Conservation (phyloP, 1,284 basidiomycete species). For the Wolfiporia cocos region DNA sequence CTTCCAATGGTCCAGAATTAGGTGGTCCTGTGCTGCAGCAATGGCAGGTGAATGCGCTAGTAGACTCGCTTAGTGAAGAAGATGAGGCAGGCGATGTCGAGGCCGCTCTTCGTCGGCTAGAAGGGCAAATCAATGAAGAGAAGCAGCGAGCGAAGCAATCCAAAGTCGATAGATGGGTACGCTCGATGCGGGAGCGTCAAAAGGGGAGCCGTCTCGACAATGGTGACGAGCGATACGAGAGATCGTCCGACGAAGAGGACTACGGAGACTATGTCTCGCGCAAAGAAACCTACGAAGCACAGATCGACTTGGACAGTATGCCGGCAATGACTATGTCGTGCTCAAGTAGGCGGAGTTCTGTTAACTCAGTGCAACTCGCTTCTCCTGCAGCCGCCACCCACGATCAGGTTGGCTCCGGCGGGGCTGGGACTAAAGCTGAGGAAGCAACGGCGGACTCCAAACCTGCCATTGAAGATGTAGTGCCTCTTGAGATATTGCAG, state of each 20-base stretch:
- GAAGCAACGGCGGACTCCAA: slow-evolving; percentile 36
- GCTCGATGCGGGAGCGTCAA: slow-evolving; percentile 60
- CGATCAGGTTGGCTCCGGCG: neutral
- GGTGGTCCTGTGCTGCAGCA: slow-evolving; percentile 58
- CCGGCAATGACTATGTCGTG: neutral
- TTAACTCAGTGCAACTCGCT: too few relatives aligned
- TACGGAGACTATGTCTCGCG: slow-evolving; percentile 15
- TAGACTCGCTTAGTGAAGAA: slow-evolving; percentile 72
- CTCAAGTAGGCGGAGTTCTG: neutral
- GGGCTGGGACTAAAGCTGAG: neutral
- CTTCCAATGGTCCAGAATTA: slow-evolving; percentile 32
- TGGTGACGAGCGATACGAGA: slow-evolving; percentile 44
- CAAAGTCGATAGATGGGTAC: slow-evolving; percentile 81
- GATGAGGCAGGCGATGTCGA: slow-evolving; percentile 75
- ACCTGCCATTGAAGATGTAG: slow-evolving; percentile 50
- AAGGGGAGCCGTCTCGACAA: slow-evolving; percentile 55
- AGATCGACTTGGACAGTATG: too few relatives aligned
- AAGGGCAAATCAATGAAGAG: slow-evolving; percentile 76
- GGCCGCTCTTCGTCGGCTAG: slow-evolving; percentile 69
- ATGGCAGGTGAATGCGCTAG: slow-evolving; percentile 77
- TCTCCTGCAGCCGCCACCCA: too few relatives aligned
- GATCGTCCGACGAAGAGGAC: slow-evolving; percentile 32
- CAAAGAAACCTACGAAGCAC: too few relatives aligned
- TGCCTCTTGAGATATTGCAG: slow-evolving; percentile 61
- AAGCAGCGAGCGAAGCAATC: slow-evolving; percentile 62